A percentile compares a stretch with the other conserved stretches of the same genome.
These are phyloP conservation scores for Saitozyma sp. DNA, from an alignment of 768 basidiomycete genomes.

Conservation along the genomic window DNA sequence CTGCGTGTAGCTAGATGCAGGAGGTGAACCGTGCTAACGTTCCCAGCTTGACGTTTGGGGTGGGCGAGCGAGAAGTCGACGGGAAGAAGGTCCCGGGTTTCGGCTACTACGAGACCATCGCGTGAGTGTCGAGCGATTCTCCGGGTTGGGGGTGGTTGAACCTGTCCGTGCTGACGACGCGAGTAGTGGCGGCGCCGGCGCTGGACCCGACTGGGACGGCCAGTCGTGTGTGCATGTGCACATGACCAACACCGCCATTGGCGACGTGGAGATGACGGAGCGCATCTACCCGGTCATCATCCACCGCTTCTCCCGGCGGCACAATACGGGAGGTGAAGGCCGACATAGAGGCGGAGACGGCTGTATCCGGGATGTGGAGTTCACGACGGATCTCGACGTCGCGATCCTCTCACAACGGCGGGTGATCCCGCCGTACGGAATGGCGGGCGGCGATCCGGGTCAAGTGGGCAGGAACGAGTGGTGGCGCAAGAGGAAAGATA, in stretches of 20 bases:
- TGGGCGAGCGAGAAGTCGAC: conserved; percentile 76
- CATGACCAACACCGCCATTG: conserved; percentile 37
- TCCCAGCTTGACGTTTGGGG: conserved; percentile 82
- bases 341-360: conserved; percentile 37
- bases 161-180: neutral
- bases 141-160: neutral
- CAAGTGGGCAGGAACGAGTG: conserved; percentile 20
- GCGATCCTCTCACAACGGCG: conserved; percentile 33
- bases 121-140: conserved; percentile 6
- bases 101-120: conserved; percentile 75
- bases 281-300: conserved; percentile 35
- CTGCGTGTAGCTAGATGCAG: conserved; percentile 3
- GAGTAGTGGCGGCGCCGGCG: conserved; percentile 31
- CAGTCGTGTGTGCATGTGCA: conserved; percentile 35
- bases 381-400: conserved; percentile 31
- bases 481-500: conserved; percentile 6
- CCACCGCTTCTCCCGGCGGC: conserved; percentile 33
- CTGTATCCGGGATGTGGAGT: conserved; percentile 39
- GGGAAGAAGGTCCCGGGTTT: conserved; percentile 74
- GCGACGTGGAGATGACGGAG: conserved; percentile 40
- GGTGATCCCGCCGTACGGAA: conserved; percentile 39
- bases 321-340: conserved; percentile 33
- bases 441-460: conserved; percentile 56
- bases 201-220: conserved; percentile 41
- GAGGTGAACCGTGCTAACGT: conserved; percentile 38